Evolutionary conservation across 2,329 filamentous ascomycete species (phyloP), one percentile per base, ranked within the genome.

Genomic region (Aspergillus flavus): DNA sequence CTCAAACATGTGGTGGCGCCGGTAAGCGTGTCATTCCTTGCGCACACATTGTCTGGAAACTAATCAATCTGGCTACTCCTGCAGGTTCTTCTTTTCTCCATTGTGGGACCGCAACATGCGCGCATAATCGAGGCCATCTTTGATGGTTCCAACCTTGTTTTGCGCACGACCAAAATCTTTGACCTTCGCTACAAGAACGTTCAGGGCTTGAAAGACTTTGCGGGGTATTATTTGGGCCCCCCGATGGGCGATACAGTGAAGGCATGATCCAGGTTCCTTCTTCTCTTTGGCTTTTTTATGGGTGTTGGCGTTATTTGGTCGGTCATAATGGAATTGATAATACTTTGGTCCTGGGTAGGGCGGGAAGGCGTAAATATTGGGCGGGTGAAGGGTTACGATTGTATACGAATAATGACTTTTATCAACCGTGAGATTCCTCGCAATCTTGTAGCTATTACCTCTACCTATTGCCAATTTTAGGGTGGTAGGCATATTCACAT

Each of bases 101-200:
- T 63, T 32, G 39, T 64, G 36, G 54, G 58, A 21, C 62, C 58
- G 6, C 58, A 58, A 48, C 58, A 64, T 58, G 58, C 58, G 36
- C 46, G 62, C 11, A 28, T 61, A 16, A 36, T 64, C 36, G 58
- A 64, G 34, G 58, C 58, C 6, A 58, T 55, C 30, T 54, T 58
- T 10, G 30, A 64, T 10, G 62, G 61, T n/a, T 43, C 19, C 6
- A 46, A 34, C 14, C n/a, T 64, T 6, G 54, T 52, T 23, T 12
- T 64, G 30, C 58, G 58, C 19, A 36, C 54, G 12, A 61, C 54
- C 6, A 21, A 36, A 12, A 19, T 61, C 26, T 64, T 41, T 21
- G 58, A 64, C 28, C 39, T 61, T 50, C 41, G 48, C 30, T 34
- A 54, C 6, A 64, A 59, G 36, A 48, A 59, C 34, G 14, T 39